Evolutionary conservation across 108 stramenopile species (phyloP).

Genomic region (Skeletonema tropicum): DNA sequence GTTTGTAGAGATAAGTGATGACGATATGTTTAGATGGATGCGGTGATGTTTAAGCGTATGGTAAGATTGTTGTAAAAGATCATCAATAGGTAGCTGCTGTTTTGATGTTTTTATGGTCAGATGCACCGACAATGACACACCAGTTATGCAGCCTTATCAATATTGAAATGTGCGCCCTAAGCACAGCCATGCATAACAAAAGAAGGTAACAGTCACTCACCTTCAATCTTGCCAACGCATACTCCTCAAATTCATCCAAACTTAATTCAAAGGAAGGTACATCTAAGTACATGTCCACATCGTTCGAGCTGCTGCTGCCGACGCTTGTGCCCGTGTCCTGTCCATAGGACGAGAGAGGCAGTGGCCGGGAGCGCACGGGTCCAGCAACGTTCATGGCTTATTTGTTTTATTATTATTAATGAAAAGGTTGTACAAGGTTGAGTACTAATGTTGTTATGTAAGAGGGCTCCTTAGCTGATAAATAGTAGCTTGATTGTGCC

Average conservation of each 20-base stretch:
- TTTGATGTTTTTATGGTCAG: neutral
- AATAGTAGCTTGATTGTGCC: no score
- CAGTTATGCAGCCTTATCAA: neutral
- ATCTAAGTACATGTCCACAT: conserved; percentile 53
- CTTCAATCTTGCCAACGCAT: conserved; percentile 85
- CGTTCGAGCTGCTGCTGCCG: conserved; percentile 8
- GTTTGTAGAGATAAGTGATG: neutral
- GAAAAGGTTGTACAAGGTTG: neutral
- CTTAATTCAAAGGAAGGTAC: conserved; percentile 67
- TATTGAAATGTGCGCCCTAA: neutral
- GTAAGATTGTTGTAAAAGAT: neutral
- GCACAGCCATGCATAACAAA: neutral
- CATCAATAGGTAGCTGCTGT: neutral
- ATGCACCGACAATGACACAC: conserved; percentile 11
- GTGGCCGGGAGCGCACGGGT: conserved; percentile 10
- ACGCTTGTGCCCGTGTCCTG: neutral
- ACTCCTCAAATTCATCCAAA: conserved; percentile 89
- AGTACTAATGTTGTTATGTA: neutral
- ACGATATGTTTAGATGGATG: neutral
- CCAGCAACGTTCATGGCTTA: conserved; percentile 31
- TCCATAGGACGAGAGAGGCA: conserved; percentile 6
- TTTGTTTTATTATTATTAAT: neutral
- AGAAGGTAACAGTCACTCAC: conserved; percentile 29
- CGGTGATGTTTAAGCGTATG: neutral
- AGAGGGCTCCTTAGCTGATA: no score